Evolutionary conservation across 1,284 basidiomycete species (phyloP).

Genomic region (Ustilago curta): DNA sequence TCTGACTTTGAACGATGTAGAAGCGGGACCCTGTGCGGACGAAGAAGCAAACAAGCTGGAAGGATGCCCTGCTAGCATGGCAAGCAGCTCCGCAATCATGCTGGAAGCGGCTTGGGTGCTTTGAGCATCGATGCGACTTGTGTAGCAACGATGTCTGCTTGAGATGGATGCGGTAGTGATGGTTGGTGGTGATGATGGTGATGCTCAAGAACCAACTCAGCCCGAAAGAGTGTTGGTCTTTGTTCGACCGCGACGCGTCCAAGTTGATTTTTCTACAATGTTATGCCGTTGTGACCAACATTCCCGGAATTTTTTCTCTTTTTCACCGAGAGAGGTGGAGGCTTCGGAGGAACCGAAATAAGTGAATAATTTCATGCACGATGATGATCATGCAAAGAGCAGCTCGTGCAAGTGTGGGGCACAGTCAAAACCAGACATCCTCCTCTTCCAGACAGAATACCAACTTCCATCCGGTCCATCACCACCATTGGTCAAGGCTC

Average conservation of each 20-base stretch:
- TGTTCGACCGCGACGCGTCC: conserved; percentile 35
- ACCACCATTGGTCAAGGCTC: not conserved
- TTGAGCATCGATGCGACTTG: conserved; percentile 2
- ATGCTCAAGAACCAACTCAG: not conserved
- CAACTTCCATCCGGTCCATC: not conserved
- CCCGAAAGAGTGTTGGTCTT: conserved; percentile 38
- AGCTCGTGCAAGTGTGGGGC: conserved; percentile 7
- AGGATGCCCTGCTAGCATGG: conserved; percentile 49
- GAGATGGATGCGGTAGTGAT: not conserved
- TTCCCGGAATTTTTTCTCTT: not conserved
- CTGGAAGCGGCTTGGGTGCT: not conserved
- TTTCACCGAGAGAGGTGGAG: not conserved
- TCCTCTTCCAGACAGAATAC: not conserved
- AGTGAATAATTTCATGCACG: not conserved
- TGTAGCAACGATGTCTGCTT: not conserved
- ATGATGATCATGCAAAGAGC: conserved; percentile 3
- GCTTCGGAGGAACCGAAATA: too few relatives aligned
- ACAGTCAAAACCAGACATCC: not conserved
- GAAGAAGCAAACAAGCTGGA: conserved; percentile 54
- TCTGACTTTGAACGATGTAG: conserved; percentile 24
- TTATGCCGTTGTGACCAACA: conserved; percentile 4
- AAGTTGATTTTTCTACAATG: not conserved
- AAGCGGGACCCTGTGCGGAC: not conserved
- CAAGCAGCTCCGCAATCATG: conserved; percentile 54
- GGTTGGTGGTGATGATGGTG: conserved; percentile 6